phyloP scores from a whole-genome alignment of 257 asterid genomes.

The Przewalskia tangutica region DNA sequence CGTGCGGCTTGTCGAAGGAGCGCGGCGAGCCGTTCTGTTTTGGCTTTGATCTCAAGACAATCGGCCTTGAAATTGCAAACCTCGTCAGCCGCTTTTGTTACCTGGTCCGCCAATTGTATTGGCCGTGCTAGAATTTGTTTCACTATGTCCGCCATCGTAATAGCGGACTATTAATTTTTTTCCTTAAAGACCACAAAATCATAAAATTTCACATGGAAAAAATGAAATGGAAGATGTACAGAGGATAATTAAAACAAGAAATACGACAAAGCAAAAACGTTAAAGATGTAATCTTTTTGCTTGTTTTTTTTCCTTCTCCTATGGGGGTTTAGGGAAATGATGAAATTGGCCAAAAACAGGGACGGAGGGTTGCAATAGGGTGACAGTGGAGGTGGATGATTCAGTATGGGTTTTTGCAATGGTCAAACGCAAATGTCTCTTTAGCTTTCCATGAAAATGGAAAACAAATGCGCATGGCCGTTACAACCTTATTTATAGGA shows the following conservation, averaged over 20 bases:
- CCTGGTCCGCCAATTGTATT: slow-evolving; percentile 23
- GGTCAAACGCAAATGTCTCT: slow-evolving; percentile 13
- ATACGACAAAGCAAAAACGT: background rate
- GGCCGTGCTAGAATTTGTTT: slow-evolving; percentile 20
- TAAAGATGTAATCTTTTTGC: background rate
- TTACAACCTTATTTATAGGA: slow-evolving; percentile 17
- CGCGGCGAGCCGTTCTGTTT: slow-evolving; percentile 16
- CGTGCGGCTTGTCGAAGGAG: slow-evolving; percentile 23
- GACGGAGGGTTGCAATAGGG: background rate
- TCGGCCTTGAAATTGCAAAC: slow-evolving; percentile 7
- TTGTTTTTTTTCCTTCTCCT: background rate
- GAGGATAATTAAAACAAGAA: background rate
- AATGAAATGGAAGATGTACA: background rate
- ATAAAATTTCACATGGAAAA: background rate
- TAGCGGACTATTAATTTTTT: slow-evolving; percentile 6
- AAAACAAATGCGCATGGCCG: background rate
- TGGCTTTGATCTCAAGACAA: slow-evolving; percentile 15
- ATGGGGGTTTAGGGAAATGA: background rate
- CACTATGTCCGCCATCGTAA: slow-evolving; percentile 20
- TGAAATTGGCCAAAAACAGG: background rate
- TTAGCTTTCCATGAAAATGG: background rate
- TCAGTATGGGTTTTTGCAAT: slow-evolving; percentile 3
- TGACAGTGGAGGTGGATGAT: slow-evolving; percentile 8
- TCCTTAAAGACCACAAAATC: background rate
- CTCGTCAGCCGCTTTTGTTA: slow-evolving; percentile 11